Base-by-base conservation (phyloP, 1,284 basidiomycete genomes). In the Phellopilus nigrolimitatus region DNA sequence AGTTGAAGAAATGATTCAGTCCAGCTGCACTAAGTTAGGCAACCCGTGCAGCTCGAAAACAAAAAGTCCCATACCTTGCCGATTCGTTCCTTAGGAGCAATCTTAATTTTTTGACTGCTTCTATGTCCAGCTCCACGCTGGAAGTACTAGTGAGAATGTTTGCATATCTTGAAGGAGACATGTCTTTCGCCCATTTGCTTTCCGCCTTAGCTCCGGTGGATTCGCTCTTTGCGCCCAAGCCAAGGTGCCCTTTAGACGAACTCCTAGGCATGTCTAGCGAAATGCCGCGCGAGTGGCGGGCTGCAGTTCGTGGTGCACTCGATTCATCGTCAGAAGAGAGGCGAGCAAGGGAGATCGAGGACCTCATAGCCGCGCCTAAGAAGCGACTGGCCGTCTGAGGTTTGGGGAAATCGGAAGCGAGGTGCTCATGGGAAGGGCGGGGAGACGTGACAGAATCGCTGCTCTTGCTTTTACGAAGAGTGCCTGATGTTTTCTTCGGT, bases 1-100 rank as follows among this genome's bases (percentile, higher is more conserved):
- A 79, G 66, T 44, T 78, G 76, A 37, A 97, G 64, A 64, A 98
- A 99, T n/a, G 86, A 80, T 56, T 87, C 77, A n/a, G 97, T 85
- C 95, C 97, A 99, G 41, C 84, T 88, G 61, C 3, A 31, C 12
- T 12, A n/a, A 21, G 28, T 30, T 28, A 22, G 28, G 24, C 27
- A 30, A 25, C 17, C 15, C 10, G 9, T 28, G 24, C 17, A 9
- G 17, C 9, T 13, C 10, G 4, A 33, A 12, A 33, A 33, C 22
- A 33, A 13, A 39, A n/a, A 39, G 10, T 24, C n/a, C 65, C 67
- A 48, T 64, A 90, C 90, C 73, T 79, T 4, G 93, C 91, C 6
- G 83, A 76, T 66, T 97, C 94, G 61, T 95, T 94, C 53, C 94
- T 72, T 22, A 97, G 71, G 57, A 95, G 65, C 55, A 95, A 66